A percentile compares a stretch with the other conserved stretches of the same genome.
Evolutionary conservation across 2,329 filamentous ascomycete species (phyloP).

Genomic region (Apiospora malaysiana): DNA sequence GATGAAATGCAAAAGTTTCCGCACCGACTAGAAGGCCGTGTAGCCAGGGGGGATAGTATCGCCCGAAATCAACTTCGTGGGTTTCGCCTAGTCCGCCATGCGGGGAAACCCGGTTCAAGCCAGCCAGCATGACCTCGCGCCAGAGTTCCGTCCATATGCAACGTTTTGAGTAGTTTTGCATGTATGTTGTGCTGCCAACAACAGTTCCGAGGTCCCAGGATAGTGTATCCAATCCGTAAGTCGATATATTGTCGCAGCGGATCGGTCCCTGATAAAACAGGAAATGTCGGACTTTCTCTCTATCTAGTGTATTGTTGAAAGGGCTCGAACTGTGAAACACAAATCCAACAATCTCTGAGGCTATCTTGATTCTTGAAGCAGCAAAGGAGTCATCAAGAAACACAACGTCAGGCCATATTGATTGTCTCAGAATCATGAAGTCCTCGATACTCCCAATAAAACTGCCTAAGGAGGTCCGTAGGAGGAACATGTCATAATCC

Average conservation of each 20-base stretch:
- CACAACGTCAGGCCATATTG: not conserved
- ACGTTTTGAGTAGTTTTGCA: not conserved
- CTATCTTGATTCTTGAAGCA: not conserved
- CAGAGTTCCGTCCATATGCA: not conserved
- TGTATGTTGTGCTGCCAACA: not conserved
- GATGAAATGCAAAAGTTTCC: not conserved
- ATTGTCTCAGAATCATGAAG: not conserved
- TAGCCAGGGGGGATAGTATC: too few relatives aligned
- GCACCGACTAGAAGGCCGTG: not conserved
- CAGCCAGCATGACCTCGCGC: not conserved
- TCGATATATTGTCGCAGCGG: too few relatives aligned
- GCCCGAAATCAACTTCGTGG: too few relatives aligned
- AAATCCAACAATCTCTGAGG: too few relatives aligned
- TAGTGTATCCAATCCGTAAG: too few relatives aligned
- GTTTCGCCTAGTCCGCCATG: not conserved
- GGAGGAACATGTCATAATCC: not conserved
- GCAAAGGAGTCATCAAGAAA: not conserved
- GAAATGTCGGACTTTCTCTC: not conserved
- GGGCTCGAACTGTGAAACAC: too few relatives aligned
- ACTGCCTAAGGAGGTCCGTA: accelerated
- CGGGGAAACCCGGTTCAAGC: not conserved
- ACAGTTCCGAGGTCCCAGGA: too few relatives aligned
- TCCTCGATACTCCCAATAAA: not conserved
- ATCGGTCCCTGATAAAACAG: not conserved
- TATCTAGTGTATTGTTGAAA: too few relatives aligned